phyloP scores from a whole-genome alignment of 495 filamentous ascomycete genomes.

The Talaromyces wortmannii region DNA sequence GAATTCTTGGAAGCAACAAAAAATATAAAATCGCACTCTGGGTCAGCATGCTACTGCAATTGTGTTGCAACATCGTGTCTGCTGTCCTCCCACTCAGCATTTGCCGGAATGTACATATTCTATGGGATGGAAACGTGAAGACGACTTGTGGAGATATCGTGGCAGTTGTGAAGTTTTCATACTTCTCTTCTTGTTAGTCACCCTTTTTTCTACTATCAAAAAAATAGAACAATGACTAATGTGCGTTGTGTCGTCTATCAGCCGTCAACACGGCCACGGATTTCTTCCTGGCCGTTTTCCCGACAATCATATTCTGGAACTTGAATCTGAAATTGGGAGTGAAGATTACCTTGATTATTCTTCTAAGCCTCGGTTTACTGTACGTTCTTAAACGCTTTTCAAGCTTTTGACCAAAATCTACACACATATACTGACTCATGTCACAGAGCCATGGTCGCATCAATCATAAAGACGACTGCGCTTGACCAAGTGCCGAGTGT shows the following conservation, averaged over 20 bases:
- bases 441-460: constrained; percentile 21
- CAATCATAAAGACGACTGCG: constrained; percentile 22
- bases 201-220: background rate
- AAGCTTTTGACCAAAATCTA: no score
- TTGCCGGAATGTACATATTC: constrained; percentile 28
- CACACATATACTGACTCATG: background rate
- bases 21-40: constrained; percentile 24
- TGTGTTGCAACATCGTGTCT: constrained; percentile 17
- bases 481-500: constrained; percentile 16
- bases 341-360: constrained; percentile 35
- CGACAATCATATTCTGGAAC: constrained; percentile 35
- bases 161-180: constrained; percentile 30
- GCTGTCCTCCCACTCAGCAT: constrained; percentile 28
- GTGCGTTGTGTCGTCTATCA: constrained; percentile 4
- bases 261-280: constrained; percentile 38
- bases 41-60: constrained; percentile 15
- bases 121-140: constrained; percentile 25
- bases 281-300: constrained; percentile 41
- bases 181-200: constrained; percentile 30
- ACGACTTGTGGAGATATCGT: constrained; percentile 18
- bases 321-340: constrained; percentile 34
- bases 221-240: background rate
- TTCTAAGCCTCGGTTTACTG: constrained; percentile 40
- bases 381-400: constrained; percentile 16
- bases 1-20: constrained; percentile 25